A percentile compares a stretch with the other conserved stretches of the same genome.
phyloP scores from a whole-genome alignment of 2,329 filamentous ascomycete species.

The Tothia fuscella region DNA sequence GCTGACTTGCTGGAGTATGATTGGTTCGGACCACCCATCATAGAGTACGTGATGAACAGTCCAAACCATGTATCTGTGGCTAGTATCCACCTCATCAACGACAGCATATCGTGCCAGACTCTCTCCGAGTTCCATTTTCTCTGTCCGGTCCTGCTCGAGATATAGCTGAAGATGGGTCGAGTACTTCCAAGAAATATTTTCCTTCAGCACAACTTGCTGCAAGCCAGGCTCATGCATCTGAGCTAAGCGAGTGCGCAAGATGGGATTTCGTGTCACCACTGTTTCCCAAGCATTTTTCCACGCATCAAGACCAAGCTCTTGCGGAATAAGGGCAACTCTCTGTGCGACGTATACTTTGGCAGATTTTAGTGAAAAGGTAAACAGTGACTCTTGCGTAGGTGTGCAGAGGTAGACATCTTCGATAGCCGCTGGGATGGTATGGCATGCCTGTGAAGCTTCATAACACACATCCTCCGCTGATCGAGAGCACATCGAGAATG shows the following conservation, averaged over 20 bases:
- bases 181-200: constrained; percentile 20
- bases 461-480: constrained; percentile 21
- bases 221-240: constrained; percentile 25
- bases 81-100: constrained; percentile 16
- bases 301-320: constrained; percentile 19
- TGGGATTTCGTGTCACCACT: constrained; percentile 20
- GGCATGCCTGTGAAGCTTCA: constrained; percentile 27
- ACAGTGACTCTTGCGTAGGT: constrained; percentile 29
- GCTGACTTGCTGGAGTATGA: constrained; percentile 24
- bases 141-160: constrained; percentile 22
- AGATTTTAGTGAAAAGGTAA: constrained; percentile 28
- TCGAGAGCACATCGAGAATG: constrained; percentile 23
- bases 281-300: constrained; percentile 27
- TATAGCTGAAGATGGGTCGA: constrained; percentile 21
- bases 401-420: constrained; percentile 32
- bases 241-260: constrained; percentile 29
- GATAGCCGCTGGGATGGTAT: constrained; percentile 16
- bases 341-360: constrained; percentile 28
- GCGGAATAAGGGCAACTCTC: constrained; percentile 21
- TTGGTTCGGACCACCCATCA: constrained; percentile 34
- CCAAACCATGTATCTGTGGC: constrained; percentile 32
- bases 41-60: constrained; percentile 42
- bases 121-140: constrained; percentile 28
- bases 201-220: constrained; percentile 27
- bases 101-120: constrained; percentile 28